phyloP scores from a whole-genome alignment of 2,329 filamentous ascomycete species.

The Truncatella angustata region DNA sequence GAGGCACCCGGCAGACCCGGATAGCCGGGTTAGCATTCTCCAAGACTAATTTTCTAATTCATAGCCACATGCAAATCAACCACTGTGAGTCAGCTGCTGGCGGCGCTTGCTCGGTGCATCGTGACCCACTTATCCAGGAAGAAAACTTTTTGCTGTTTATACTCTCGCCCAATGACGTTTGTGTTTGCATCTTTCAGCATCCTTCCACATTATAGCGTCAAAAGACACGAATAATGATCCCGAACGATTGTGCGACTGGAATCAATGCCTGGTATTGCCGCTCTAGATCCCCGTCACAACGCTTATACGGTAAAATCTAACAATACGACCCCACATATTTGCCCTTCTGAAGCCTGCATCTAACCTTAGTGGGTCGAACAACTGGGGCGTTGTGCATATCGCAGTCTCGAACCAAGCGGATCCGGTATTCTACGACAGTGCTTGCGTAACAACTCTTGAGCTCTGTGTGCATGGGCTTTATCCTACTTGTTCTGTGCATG shows the following conservation, averaged over 20 bases:
- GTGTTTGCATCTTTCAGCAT: neutral
- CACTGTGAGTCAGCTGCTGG: slow-evolving; percentile 1
- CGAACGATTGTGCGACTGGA: neutral
- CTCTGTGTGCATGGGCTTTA: too few relatives aligned
- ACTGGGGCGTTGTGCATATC: neutral
- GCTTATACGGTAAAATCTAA: neutral
- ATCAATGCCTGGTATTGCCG: neutral
- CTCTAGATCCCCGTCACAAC: neutral
- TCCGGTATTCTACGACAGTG: neutral
- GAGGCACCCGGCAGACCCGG: neutral
- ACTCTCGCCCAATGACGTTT: neutral
- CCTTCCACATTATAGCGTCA: neutral
- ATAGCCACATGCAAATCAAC: neutral
- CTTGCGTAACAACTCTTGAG: neutral
- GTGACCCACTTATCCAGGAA: neutral
- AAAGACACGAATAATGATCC: neutral
- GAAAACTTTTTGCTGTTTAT: neutral
- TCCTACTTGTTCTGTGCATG: neutral
- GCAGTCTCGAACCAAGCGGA: neutral
- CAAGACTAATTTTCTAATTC: neutral
- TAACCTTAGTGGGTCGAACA: neutral
- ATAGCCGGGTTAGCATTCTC: neutral
- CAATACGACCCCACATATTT: neutral
- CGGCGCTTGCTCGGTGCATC: slow-evolving; percentile 4
- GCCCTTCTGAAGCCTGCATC: neutral